Percentiles rank a stretch among this genome's conserved stretches.
Evolutionary conservation across 331 rosid genomes (phyloP).

Genomic region (Quercus phellos): DNA sequence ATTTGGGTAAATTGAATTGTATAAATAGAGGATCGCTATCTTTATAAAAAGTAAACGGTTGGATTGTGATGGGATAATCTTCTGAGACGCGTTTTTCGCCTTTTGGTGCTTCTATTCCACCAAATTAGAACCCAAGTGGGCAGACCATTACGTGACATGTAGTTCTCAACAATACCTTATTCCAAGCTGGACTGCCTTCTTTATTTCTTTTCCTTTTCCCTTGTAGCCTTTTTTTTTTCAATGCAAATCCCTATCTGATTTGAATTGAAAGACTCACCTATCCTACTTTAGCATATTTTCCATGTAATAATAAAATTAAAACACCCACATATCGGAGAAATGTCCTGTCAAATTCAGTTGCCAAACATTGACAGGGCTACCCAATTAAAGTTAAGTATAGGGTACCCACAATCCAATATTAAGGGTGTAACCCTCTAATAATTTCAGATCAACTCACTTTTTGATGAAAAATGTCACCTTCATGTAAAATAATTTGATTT

Average conservation of each 20-base stretch:
- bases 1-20: not conserved
- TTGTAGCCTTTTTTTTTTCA: not conserved
- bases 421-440: not conserved
- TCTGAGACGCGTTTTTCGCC: not conserved
- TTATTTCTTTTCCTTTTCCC: not conserved
- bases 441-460: not conserved
- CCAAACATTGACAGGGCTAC: not conserved
- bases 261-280: constrained; percentile 12
- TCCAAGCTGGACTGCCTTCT: not conserved
- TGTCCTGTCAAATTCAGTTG: not conserved
- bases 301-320: not conserved
- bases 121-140: constrained; percentile 13
- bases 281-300: not conserved
- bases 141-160: constrained; percentile 8
- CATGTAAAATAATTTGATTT: too few relatives aligned
- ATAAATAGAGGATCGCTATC: not conserved
- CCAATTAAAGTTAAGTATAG: not conserved
- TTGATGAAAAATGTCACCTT: not conserved
- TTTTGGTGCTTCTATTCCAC: constrained; percentile 6
- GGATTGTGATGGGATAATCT: not conserved
- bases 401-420: not conserved
- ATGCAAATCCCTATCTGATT: not conserved
- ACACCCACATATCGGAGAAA: not conserved
- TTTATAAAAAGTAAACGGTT: not conserved
- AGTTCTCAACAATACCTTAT: too few relatives aligned